These are phyloP conservation scores for Jaltomata sinuosa DNA, from an alignment of 257 asterid genomes.

Conservation along the genomic window DNA sequence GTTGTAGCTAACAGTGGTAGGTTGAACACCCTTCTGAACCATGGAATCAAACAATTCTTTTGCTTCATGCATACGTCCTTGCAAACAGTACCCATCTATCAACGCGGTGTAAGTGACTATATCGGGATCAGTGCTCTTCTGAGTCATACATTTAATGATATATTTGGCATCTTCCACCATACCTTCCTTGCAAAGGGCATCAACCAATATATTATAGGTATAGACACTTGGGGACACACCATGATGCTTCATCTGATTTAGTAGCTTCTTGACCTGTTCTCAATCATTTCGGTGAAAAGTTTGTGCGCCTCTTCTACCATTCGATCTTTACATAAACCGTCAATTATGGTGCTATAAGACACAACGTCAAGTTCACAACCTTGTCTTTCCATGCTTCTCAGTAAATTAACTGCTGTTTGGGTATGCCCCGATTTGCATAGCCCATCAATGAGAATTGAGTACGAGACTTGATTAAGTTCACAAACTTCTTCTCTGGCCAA, in stretches of 20 bases:
- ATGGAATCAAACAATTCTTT: not conserved
- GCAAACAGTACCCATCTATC: conserved; percentile 8
- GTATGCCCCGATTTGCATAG: conserved; percentile 13
- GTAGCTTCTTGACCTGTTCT: not conserved
- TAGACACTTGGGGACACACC: not conserved
- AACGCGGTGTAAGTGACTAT: not conserved
- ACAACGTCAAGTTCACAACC: not conserved
- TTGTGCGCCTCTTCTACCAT: not conserved
- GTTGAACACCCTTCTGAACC: not conserved
- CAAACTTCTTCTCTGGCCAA: not conserved
- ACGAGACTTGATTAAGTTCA: conserved; percentile 7
- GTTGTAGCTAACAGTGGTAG: not conserved
- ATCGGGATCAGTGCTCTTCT: not conserved
- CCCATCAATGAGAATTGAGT: conserved; percentile 14
- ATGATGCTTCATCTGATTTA: not conserved
- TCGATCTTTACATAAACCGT: conserved; percentile 2
- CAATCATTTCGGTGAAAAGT: not conserved
- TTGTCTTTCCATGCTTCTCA: not conserved
- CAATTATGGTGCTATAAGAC: conserved; percentile 4
- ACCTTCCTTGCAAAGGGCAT: conserved; percentile 7
- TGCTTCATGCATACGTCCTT: conserved; percentile 1
- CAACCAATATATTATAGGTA: not conserved
- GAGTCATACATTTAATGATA: not conserved
- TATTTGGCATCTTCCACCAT: too few relatives aligned
- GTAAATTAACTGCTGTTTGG: not conserved